Base-by-base conservation (phyloP, 768 basidiomycete species). In the Pilatotrama ljubarskyi region DNA sequence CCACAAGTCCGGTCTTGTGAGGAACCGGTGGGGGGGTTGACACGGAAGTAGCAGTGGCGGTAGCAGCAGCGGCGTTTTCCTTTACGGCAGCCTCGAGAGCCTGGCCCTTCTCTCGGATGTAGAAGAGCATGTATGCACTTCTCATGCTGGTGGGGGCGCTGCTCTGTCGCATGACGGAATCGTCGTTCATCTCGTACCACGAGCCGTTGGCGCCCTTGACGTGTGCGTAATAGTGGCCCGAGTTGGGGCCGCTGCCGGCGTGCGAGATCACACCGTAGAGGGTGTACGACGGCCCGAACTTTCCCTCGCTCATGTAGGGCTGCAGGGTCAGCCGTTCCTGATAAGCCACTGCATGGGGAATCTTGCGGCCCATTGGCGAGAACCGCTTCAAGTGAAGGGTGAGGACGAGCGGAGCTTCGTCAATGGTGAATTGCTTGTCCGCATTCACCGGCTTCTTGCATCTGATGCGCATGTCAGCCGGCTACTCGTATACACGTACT, bases 121-220 rank as follows among this genome's bases (percentile, higher is more conserved):
- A 99, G 76, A 96, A 95, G 57, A 99, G 78, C 63, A 98, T 84
- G 66, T 99, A 99, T 59, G 97, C 97, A 68, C 83, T 91, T 74
- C 85, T 88, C 75, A 86, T 83, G 57, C 75, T 73, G 26, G 86
- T 74, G 1, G 91, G 87, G 5, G 81, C 65, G 15, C 72, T 63
- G 17, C 64, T 69, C 14, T 73, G 68, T 3, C 74, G 68, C 10
- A 80, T 75, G 22, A 95, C 89, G 46, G 77, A 77, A 26, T 95
- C 93, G 70, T 99, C 97, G 75, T 99, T 96, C 87, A 95, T 95
- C 76, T 93, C 87, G 75, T 82, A 86, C 95, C 95, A 99, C 36
- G 76, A 76, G 11, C 85, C 87, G 35, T 82, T 76, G 36, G 78
- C 80, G 40, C 84, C 80, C 71, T 87, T 91, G 68, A 97, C 85